phyloP scores from a whole-genome alignment of 1,284 basidiomycete species.

The Sphagnurus paluster region DNA sequence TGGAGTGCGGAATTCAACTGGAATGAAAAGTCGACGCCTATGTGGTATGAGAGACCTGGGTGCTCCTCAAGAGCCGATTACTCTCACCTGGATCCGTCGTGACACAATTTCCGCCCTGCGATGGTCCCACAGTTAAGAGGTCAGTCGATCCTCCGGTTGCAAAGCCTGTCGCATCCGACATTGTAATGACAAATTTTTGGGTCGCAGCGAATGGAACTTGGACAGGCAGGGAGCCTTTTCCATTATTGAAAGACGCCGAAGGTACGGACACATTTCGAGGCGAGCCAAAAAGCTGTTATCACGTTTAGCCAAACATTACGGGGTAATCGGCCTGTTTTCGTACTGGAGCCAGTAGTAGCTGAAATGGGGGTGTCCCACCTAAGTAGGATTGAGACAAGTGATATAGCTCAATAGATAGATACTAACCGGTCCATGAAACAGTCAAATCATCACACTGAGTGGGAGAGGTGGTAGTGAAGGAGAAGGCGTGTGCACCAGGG shows the following conservation, averaged over 20 bases:
- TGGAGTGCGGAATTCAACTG: constrained; percentile 50
- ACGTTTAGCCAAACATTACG: constrained; percentile 7
- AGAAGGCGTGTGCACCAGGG: constrained; percentile 47
- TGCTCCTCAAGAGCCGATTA: constrained; percentile 7
- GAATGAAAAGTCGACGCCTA: constrained; percentile 49
- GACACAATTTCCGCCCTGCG: constrained; percentile 53
- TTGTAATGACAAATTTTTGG: constrained; percentile 52
- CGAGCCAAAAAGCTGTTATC: constrained; percentile 48
- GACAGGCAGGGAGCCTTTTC: constrained; percentile 52
- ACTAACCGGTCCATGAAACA: constrained; percentile 64
- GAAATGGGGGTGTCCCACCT: constrained; percentile 68
- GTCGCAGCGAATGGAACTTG: constrained; percentile 43
- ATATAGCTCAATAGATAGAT: neutral
- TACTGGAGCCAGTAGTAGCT: constrained; percentile 60
- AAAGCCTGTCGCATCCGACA: constrained; percentile 74
- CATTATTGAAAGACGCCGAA: constrained; percentile 50
- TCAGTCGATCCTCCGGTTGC: constrained; percentile 60
- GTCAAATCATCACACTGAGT: constrained; percentile 61
- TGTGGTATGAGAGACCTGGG: neutral
- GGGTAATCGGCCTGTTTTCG: constrained; percentile 21
- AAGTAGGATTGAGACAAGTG: constrained; percentile 10
- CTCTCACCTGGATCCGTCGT: constrained; percentile 42
- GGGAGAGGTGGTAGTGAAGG: constrained; percentile 47
- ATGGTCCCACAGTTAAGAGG: constrained; percentile 49
- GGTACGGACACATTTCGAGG: constrained; percentile 60